These are phyloP conservation scores for Ceriops tagal DNA, from an alignment of 345 rosid species.

Conservation along the genomic window DNA sequence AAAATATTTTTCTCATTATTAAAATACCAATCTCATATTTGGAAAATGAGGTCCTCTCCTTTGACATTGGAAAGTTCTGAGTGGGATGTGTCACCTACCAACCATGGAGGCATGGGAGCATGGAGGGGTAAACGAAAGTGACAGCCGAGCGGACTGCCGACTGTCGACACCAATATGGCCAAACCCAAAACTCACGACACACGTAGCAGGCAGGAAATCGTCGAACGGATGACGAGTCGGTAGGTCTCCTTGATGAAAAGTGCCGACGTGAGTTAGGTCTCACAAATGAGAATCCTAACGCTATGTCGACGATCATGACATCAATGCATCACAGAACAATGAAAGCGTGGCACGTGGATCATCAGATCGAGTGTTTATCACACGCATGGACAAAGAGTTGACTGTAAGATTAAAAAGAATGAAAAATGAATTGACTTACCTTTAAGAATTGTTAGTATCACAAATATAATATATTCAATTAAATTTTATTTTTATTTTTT, in stretches of 20 bases:
- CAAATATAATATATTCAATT: too few relatives aligned
- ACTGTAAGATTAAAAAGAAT: too few relatives aligned
- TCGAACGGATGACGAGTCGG: neutral
- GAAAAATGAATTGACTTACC: too few relatives aligned
- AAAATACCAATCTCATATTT: neutral
- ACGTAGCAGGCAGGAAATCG: neutral
- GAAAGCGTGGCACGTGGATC: constrained; percentile 2
- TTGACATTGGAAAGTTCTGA: neutral
- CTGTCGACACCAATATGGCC: too few relatives aligned
- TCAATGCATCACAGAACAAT: neutral
- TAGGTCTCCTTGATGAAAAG: constrained; percentile 5
- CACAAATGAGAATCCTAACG: too few relatives aligned
- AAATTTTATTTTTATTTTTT: too few relatives aligned
- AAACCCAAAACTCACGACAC: too few relatives aligned
- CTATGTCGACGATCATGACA: neutral
- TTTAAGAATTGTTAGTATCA: too few relatives aligned
- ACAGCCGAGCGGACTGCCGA: too few relatives aligned
- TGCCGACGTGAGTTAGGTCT: constrained; percentile 19
- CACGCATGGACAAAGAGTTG: too few relatives aligned
- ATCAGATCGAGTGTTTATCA: too few relatives aligned
- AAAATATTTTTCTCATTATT: too few relatives aligned
- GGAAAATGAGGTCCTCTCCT: neutral
- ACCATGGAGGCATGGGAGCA: neutral
- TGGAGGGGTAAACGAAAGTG: neutral
- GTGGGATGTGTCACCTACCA: constrained; percentile 5